Evolutionary conservation across 2,329 filamentous ascomycete genomes (phyloP), one percentile per base, ranked within the genome.

Genomic region (Botrytis paeoniae): DNA sequence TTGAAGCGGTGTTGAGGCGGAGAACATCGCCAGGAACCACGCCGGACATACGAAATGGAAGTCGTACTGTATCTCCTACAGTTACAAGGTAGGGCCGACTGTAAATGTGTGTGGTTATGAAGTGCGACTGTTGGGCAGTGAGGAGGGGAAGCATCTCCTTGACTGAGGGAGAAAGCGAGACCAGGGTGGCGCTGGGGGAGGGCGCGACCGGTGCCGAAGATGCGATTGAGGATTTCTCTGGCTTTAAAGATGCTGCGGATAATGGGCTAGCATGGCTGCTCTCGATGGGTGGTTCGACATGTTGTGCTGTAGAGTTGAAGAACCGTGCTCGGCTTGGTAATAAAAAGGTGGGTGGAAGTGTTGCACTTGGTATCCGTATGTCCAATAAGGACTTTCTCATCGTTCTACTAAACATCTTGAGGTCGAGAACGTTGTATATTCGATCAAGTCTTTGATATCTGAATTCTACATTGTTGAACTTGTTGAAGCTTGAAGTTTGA

Each of bases 1-100:
- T 86, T 59, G 89, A 91, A 37, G 94, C 96, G 72, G 94, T 91
- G 84, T 97, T 95, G 73, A 99, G 87, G 10, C 95, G 92, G 74
- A 99, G 86, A 54, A 97, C 85, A 81, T 98, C 95, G 43, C 96
- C 96, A 0, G 94, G 91, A 12, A 87, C 83, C 8, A 94, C 92
- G 39, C 88, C 89, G 4, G 90, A 89, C 90, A 96, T 93, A 78
- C 88, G 88, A 85, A 95, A 95, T 9, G 93, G 93, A 70, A 96
- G 89, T 51, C 92, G 92, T 69, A 96, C 83, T 74, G 87, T 85
- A 83, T 96, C 93, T 77, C 93, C 93, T 62, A 86, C 85, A 10
- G 92, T 94, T 76, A 96, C 87, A 45, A 96, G 91, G 84, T 95
- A 96, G 10, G 92, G 92, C 71, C 88, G 89, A 43, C 89, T 92